Evolutionary conservation across 495 filamentous ascomycete genomes (phyloP).

Genomic region (Penicillium riverlandense): DNA sequence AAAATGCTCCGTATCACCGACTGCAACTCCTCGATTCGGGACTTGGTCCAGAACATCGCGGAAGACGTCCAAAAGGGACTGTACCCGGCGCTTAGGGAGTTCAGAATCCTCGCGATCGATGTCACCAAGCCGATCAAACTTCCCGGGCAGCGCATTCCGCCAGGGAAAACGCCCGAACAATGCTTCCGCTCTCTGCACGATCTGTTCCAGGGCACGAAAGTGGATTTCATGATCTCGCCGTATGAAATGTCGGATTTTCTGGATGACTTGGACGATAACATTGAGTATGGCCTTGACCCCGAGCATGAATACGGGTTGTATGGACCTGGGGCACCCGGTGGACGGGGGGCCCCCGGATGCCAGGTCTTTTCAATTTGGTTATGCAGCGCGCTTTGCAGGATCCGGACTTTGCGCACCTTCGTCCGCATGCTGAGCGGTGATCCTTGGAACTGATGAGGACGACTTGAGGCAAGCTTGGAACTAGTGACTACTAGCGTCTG

Average conservation of each 20-base stretch:
- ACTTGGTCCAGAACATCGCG: constrained; percentile 13
- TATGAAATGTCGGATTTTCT: constrained; percentile 2
- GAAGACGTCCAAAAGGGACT: constrained; percentile 10
- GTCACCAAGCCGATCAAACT: constrained; percentile 14
- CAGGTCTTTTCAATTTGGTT: constrained; percentile 1
- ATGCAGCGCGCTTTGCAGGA: constrained; percentile 5
- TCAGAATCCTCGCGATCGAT: constrained; percentile 12
- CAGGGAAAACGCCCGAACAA: constrained; percentile 14
- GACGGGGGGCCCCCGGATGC: background rate
- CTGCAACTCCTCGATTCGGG: constrained; percentile 16
- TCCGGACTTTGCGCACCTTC: constrained; percentile 6
- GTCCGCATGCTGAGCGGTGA: background rate
- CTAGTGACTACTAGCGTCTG: too few species aligned
- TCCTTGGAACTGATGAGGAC: too few species aligned
- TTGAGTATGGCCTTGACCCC: background rate
- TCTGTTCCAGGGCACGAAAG: constrained; percentile 12
- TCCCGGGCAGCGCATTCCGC: constrained; percentile 11
- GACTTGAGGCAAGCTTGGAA: too few species aligned
- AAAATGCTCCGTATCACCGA: constrained; percentile 11
- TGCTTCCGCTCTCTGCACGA: constrained; percentile 9
- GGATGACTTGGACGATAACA: constrained; percentile 3
- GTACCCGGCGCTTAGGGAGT: constrained; percentile 9
- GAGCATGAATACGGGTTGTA: too few species aligned
- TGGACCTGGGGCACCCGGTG: too few species aligned
- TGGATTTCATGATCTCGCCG: constrained; percentile 13